These are phyloP conservation scores for Phytopythium ostracodes DNA, from an alignment of 352 stramenopile genomes.

Conservation along the genomic window DNA sequence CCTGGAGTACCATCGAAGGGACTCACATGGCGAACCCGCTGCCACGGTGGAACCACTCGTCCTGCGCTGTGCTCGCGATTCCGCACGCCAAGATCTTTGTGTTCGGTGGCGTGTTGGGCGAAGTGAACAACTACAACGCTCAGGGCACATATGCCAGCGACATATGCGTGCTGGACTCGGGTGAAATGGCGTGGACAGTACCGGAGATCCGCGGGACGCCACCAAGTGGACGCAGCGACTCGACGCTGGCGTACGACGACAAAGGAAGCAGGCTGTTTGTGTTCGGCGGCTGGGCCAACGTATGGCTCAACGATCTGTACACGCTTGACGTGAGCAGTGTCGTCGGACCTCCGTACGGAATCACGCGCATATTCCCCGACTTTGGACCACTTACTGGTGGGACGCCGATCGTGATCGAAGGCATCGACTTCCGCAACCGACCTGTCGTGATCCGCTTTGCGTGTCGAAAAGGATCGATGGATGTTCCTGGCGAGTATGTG, in stretches of 20 bases:
- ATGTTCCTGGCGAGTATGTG: conserved; percentile 86
- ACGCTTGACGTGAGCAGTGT: conserved; percentile 92
- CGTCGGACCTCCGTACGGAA: conserved; percentile 95
- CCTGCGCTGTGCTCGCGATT: conserved; percentile 92
- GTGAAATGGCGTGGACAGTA: conserved; percentile 85
- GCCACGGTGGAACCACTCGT: conserved; percentile 94
- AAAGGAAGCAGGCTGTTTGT: conserved; percentile 89
- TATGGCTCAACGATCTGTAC: conserved; percentile 92
- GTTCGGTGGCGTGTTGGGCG: conserved; percentile 94
- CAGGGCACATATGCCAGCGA: conserved; percentile 86
- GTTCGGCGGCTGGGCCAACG: conserved; percentile 95
- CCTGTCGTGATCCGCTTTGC: conserved; percentile 88
- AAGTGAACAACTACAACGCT: conserved; percentile 85
- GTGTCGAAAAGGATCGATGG: conserved; percentile 87
- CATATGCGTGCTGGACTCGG: conserved; percentile 91
- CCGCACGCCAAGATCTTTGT: conserved; percentile 96
- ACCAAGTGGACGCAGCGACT: conserved; percentile 89
- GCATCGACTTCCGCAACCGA: conserved; percentile 91
- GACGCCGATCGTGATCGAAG: conserved; percentile 82
- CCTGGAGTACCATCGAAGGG: conserved; percentile 84
- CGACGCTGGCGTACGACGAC: conserved; percentile 92
- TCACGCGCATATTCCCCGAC: conserved; percentile 85
- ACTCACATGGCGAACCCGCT: conserved; percentile 64
- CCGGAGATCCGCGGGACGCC: conserved; percentile 76
- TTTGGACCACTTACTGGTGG: conserved; percentile 93